phyloP scores from a whole-genome alignment of 768 basidiomycete genomes.

The Pleurotus djamor region DNA sequence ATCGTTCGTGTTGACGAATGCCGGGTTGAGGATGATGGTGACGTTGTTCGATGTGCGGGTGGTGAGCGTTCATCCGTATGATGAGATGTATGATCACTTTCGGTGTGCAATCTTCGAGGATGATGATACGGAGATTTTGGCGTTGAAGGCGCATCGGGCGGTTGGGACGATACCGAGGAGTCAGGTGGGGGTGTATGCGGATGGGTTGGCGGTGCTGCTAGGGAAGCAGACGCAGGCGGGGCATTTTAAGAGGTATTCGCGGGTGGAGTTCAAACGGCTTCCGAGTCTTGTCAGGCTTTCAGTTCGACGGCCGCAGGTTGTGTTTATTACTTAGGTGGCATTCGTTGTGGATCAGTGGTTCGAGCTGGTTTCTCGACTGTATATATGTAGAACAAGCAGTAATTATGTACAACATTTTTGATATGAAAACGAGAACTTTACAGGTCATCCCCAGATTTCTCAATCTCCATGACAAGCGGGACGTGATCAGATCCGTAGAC shows the following conservation, averaged over 20 bases:
- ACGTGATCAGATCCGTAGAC: conserved; percentile 89
- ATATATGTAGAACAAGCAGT: neutral
- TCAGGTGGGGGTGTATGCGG: neutral
- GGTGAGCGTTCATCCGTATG: neutral
- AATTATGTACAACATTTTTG: too few relatives aligned
- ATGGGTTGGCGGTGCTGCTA: neutral
- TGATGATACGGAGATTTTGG: neutral
- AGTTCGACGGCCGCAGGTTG: neutral
- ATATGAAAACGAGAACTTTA: conserved; percentile 4
- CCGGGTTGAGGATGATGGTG: neutral
- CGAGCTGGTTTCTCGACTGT: too few relatives aligned
- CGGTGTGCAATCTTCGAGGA: neutral
- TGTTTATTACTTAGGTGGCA: neutral
- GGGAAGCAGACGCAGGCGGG: neutral
- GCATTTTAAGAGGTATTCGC: neutral
- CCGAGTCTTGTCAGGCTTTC: neutral
- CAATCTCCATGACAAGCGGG: conserved; percentile 77
- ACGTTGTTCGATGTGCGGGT: neutral
- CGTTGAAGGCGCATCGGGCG: neutral
- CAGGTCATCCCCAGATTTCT: conserved; percentile 27
- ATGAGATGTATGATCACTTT: neutral
- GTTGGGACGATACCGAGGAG: neutral
- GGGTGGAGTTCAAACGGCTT: neutral
- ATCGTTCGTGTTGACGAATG: neutral
- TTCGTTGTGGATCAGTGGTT: neutral